Evolutionary conservation across 257 asterid genomes (phyloP).

Genomic region (Rhazya stricta): DNA sequence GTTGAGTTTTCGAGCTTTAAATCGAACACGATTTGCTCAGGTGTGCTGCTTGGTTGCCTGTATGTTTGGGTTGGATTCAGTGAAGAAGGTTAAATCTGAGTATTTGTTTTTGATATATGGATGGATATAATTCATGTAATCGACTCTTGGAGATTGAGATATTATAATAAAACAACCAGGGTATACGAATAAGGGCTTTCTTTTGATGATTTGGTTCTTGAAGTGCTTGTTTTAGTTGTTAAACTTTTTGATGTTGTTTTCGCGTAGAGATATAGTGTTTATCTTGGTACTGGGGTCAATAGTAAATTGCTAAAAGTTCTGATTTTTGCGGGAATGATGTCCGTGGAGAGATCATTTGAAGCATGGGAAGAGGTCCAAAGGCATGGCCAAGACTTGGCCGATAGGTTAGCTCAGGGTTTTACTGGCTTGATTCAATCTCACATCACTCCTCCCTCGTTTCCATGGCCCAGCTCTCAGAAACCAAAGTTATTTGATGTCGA

Average conservation of each 20-base stretch:
- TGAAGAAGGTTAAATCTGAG: neutral
- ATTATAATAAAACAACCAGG: neutral
- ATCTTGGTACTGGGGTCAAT: neutral
- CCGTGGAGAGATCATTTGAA: conserved; percentile 90
- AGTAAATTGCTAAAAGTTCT: neutral
- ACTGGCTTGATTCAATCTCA: conserved; percentile 81
- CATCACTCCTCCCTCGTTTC: conserved; percentile 66
- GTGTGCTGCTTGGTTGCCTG: neutral
- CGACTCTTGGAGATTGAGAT: neutral
- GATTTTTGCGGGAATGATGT: conserved; percentile 50
- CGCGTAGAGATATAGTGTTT: neutral
- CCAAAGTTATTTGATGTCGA: conserved; percentile 72
- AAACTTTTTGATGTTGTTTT: neutral
- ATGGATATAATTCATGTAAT: neutral
- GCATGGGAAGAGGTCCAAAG: conserved; percentile 99
- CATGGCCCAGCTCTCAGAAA: conserved; percentile 69
- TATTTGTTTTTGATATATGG: neutral
- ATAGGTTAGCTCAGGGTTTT: conserved; percentile 77
- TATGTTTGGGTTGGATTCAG: neutral
- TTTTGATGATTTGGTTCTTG: neutral
- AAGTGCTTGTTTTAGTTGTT: neutral
- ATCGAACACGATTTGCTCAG: neutral
- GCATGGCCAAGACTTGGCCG: conserved; percentile 89
- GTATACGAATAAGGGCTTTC: neutral
- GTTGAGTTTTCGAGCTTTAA: conserved; percentile 1